Evolutionary conservation across 2,329 filamentous ascomycete species (phyloP).

Genomic region (Pyricularia pennisetigena): DNA sequence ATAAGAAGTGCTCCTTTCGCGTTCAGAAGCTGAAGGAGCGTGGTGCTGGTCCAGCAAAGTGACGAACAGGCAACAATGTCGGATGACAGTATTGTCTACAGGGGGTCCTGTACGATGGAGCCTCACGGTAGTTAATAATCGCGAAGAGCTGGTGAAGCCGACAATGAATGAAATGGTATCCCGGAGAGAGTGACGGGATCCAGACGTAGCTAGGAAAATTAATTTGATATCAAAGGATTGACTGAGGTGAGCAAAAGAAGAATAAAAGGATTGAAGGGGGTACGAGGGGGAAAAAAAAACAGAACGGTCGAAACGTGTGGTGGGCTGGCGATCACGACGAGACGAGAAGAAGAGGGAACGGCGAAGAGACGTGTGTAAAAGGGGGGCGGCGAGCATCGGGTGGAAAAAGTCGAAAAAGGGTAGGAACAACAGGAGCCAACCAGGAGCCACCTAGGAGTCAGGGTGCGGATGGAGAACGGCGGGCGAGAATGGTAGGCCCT

Average conservation of each 20-base stretch:
- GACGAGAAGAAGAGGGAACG: conserved; percentile 6
- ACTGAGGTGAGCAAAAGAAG: conserved; percentile 35
- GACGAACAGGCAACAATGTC: conserved; percentile 1
- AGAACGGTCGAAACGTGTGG: conserved; percentile 1
- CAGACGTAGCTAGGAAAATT: conserved; percentile 24
- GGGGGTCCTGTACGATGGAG: conserved; percentile 11
- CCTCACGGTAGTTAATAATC: conserved; percentile 15
- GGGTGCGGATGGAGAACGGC: background rate
- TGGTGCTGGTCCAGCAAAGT: conserved; percentile 17
- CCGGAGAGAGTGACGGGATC: conserved; percentile 43
- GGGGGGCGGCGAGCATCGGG: conserved; percentile 7
- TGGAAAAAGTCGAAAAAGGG: conserved; percentile 2
- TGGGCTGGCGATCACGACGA: conserved; percentile 18
- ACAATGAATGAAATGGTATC: conserved; percentile 32
- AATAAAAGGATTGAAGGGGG: conserved; percentile 12
- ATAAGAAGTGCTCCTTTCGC: background rate
- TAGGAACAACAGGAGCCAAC: conserved; percentile 1
- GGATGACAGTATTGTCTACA: conserved; percentile 6
- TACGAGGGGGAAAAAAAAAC: conserved; percentile 2
- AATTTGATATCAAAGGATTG: conserved; percentile 34
- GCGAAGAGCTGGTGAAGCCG: conserved; percentile 16
- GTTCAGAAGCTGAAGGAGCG: conserved; percentile 22
- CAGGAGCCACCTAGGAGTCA: background rate
- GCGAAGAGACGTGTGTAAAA: conserved; percentile 6
- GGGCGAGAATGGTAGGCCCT: background rate